These are phyloP conservation scores for Urtica urens DNA, from an alignment of 306 rosid species.

Conservation along the genomic window DNA sequence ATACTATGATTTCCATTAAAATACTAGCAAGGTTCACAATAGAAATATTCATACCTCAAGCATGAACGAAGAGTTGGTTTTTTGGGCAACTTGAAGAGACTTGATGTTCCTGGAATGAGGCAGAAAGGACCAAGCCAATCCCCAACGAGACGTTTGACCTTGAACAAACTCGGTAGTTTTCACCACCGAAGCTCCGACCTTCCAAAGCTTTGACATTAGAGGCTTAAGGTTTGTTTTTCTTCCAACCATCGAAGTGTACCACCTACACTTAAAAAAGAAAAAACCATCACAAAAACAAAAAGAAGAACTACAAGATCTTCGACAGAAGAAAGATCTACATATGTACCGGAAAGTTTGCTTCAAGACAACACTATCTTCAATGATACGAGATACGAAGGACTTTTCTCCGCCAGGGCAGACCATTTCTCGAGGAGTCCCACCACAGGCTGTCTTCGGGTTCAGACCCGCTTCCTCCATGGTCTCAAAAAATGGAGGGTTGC, in stretches of 20 bases:
- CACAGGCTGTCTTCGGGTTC: slow-evolving; percentile 80
- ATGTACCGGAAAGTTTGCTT: slow-evolving; percentile 51
- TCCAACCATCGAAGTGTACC: slow-evolving; percentile 85
- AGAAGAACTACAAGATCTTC: background rate
- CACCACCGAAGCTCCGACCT: slow-evolving; percentile 64
- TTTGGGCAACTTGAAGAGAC: slow-evolving; percentile 34
- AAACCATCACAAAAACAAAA: no score
- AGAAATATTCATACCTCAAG: slow-evolving; percentile 25
- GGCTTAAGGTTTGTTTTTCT: slow-evolving; percentile 45
- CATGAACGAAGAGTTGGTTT: slow-evolving; percentile 58
- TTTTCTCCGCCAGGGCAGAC: slow-evolving; percentile 81
- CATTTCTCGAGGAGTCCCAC: slow-evolving; percentile 77
- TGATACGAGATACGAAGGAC: slow-evolving; percentile 64
- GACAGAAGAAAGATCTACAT: background rate
- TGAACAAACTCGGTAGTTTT: slow-evolving; percentile 91
- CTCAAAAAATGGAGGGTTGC: slow-evolving; percentile 89
- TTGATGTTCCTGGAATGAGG: slow-evolving; percentile 38
- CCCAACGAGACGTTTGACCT: slow-evolving; percentile 79
- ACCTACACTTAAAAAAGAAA: slow-evolving; percentile 30
- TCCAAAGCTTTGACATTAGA: slow-evolving; percentile 61
- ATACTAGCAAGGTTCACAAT: no score
- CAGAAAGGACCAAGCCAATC: slow-evolving; percentile 87
- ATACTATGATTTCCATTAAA: no score
- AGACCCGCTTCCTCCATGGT: slow-evolving; percentile 78
- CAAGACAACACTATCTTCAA: slow-evolving; percentile 58